phyloP scores from a whole-genome alignment of 225 moss, liverwort and hornwort species.

The Rhytidiadelphus loreus region DNA sequence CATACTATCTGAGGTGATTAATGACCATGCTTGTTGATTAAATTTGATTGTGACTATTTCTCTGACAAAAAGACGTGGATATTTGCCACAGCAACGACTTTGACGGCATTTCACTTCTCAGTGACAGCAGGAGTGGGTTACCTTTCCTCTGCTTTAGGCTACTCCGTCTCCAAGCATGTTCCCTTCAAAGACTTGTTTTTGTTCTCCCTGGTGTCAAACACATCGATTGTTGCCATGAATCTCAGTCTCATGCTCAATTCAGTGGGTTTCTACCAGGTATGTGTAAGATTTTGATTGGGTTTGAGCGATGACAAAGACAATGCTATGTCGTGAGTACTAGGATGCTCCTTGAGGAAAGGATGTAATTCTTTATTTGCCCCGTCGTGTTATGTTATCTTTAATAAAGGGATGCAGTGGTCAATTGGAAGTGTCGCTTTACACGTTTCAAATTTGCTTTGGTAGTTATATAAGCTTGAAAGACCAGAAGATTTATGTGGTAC shows the following conservation, averaged over 20 bases:
- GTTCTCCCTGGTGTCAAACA: slow-evolving; percentile 56
- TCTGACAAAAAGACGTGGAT: not conserved
- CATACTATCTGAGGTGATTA: not conserved
- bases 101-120: slow-evolving; percentile 58
- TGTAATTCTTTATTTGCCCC: not conserved
- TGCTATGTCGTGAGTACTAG: not conserved
- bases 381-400: not conserved
- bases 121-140: slow-evolving; percentile 57
- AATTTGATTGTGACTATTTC: not conserved
- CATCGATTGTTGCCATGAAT: slow-evolving; percentile 66
- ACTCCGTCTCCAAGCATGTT: slow-evolving; percentile 45
- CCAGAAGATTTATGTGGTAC: not conserved
- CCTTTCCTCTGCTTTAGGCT: slow-evolving; percentile 39
- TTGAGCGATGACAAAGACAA: not conserved
- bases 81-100: slow-evolving; percentile 41
- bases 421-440: not conserved
- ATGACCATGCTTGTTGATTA: not conserved
- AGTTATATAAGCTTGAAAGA: not conserved
- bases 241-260: slow-evolving; percentile 69
- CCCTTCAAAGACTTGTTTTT: slow-evolving; percentile 54
- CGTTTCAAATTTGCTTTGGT: not conserved
- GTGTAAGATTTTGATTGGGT: not conserved
- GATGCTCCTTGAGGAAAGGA: not conserved
- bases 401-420: not conserved
- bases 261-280: slow-evolving; percentile 58